Base-by-base conservation (phyloP, 257 asterid species). In the Haberlea rhodopensis region DNA sequence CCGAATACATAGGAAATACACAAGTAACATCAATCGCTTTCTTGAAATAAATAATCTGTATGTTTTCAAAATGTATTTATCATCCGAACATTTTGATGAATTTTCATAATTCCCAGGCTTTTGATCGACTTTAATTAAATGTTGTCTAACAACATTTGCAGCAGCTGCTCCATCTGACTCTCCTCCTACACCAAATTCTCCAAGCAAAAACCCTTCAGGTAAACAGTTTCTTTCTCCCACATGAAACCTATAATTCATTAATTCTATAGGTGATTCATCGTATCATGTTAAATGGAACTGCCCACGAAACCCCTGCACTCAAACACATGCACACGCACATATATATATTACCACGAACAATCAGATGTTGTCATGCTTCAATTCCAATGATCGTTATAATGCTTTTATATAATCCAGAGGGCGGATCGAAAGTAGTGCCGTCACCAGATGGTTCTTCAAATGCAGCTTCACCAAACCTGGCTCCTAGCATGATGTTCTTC, bases 101-200 rank as follows among this genome's bases (percentile, higher is more conserved):
- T 34, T 34, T 34, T 34, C 0, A 34, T 10, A n/a, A n/a, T n/a
- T n/a, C n/a, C n/a, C n/a, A n/a, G 1, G 24, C 21, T 26, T 18
- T 18, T 19, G 5, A 10, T 49, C 55, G 19, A 7, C 19, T 49
- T 0, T 15, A 15, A 8, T 19, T 2, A 2, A 16, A 3, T 4
- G 9, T 23, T 15, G 21, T 59, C 5, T n/a, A 20, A 10, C 57
- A 40, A 55, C 53, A 6, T 60, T 65, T 26, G 70, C 82, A 83
- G 94, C 73, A 69, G 85, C 70, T 60, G 76, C 96, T 67, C 95
- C 97, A 29, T 57, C 80, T 31, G 84, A 71, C 49, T 79, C 90
- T 54, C 89, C 96, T 20, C 73, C 85, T 11, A 43, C 85, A 25
- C 82, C 86, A 5, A 68, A 70, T 48, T 55, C 91, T 76, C 85